Base-by-base conservation (phyloP, 768 basidiomycete genomes). In the Lentinula lateritia region DNA sequence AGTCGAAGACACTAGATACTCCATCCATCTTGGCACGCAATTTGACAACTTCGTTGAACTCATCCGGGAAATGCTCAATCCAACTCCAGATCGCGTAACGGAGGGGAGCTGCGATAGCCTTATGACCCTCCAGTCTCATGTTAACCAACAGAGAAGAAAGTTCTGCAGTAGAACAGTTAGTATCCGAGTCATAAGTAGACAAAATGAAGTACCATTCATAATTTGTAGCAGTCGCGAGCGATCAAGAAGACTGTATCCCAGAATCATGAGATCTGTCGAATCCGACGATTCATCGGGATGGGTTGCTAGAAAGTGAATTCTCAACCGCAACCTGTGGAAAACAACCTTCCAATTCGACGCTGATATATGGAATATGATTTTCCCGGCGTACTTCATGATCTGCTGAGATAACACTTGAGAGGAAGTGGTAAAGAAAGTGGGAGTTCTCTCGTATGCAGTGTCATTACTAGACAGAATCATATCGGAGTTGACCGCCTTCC, bases 81-180 rank as follows among this genome's bases (percentile, higher is more conserved):
- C 93, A 96, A 64, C 89, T 93, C 93, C 94, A 95, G 32, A 96
- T 77, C 1, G 91, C 92, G 34, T 82, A 79, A 20, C 92, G 84
- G 39, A 96, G 79, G 32, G 89, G 84, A 32, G 83, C 76, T 0
- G 92, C 85, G 52, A 95, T 80, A 0, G 89, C 86, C 13, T 82
- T 72, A 61, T 93, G 92, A 0, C 87, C 83, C 43, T 90, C 86
- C 38, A 78, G 80, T 64, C 84, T 85, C 86, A 96, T 89, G 68
- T 89, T 90, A 23, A 95, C 84, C 34, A 96, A 83, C 4, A 92
- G 78, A 1, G 90, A 90, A 0, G 90, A 90, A 1, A 95, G 69
- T 69, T 95, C 94, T 90, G 67, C 7, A 16, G 50, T 41, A 32
- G 23, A 10, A 52, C 23, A 54, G 15, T 15, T 48, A 58, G 46